Base-by-base conservation (phyloP, 257 asterid genomes). In the Fraxinus quadrangulata region DNA sequence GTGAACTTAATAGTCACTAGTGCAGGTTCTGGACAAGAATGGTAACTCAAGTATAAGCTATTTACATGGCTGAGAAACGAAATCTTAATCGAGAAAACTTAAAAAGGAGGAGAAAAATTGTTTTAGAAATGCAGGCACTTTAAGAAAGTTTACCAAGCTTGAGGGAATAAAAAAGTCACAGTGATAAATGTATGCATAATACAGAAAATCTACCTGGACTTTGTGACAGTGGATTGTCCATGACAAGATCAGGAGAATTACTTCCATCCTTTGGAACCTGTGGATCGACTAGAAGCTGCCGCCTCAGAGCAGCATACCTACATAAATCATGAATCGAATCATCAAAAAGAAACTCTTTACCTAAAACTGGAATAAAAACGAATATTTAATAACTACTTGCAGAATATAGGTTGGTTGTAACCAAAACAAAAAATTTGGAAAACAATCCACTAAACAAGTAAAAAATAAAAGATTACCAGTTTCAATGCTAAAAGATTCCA, bases 221-320 rank as follows among this genome's bases (percentile, higher is more conserved):
- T 83, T 95, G 98, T 0, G 99, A 95, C 77, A 95, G 87, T 1
- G 99, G 99, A 85, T 95, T 95, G 89, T 95, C 99, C 76, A 95
- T 95, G 80, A 85, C 91, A 33, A 83, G 89, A 84, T 90, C 97
- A 42, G 97, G 96, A 75, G 94, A 89, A 72, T 26, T 81, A 81
- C 88, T 82, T 49, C 93, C 97, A 84, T 90, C 99, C 82, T 92
- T 95, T 26, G 85, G 83, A 79, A 95, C 83, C 67, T 92, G 96
- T 10, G 96, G 98, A 81, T 95, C 98, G 36, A 95, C 89, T 59
- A 95, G 86, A 85, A 91, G 96, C 72, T 91, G 97, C 80, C 91
- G 92, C 90, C 99, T 89, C 81, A 93, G 81, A 80, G 96, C 83
- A 79, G 99, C 99, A 68, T 95, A 95, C 83, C 99, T 95, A 83